A percentile compares a stretch with the other conserved stretches of the same genome.
phyloP scores from a whole-genome alignment of 2,329 filamentous ascomycete species.

The Xylaria polymorpha region DNA sequence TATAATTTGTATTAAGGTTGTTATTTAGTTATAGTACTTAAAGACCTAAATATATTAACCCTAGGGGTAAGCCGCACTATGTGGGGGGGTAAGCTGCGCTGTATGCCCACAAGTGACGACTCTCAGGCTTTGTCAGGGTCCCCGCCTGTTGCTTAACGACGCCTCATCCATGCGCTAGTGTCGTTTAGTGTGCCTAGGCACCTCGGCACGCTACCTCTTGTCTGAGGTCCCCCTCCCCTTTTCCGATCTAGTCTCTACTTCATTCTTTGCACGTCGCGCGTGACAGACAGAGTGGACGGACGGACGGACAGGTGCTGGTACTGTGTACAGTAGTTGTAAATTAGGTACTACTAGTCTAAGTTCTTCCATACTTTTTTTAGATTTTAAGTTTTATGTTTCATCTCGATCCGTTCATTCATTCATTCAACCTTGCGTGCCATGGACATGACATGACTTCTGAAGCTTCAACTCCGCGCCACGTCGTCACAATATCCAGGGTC shows the following conservation, averaged over 20 bases:
- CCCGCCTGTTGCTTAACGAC: no score
- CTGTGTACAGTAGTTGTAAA: background rate
- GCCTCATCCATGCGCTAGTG: background rate
- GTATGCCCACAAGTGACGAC: no score
- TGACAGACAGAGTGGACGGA: background rate
- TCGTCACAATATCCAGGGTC: background rate
- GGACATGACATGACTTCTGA: background rate
- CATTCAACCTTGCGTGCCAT: background rate
- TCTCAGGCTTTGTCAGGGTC: no score
- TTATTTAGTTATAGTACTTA: no score
- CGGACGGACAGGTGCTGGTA: background rate
- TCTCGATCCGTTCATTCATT: background rate
- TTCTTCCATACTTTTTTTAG: background rate
- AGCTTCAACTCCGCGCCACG: background rate
- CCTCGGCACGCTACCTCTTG: background rate
- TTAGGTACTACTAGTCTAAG: no score
- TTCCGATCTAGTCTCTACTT: background rate
- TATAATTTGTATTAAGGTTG: no score
- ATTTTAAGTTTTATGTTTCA: background rate
- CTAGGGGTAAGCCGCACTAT: no score
- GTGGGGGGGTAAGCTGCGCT: no score
- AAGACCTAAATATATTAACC: no score
- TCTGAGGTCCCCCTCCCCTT: no score
- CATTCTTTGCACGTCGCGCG: background rate
- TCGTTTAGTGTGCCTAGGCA: background rate